These are phyloP conservation scores for Capronia americana DNA, from an alignment of 2,329 filamentous ascomycete species.

Conservation along the genomic window DNA sequence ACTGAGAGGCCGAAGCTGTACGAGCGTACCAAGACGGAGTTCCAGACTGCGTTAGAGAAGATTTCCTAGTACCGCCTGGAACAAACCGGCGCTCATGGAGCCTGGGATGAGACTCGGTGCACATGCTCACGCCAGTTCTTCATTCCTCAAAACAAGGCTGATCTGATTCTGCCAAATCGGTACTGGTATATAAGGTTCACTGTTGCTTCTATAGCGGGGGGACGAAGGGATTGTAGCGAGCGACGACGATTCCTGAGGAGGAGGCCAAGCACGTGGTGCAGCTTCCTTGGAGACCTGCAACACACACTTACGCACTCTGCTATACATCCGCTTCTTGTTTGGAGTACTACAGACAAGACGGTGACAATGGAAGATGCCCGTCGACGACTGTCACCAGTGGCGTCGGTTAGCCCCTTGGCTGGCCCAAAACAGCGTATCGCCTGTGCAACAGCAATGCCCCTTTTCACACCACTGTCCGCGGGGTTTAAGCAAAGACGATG, in stretches of 20 bases:
- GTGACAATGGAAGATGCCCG: background rate
- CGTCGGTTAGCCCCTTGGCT: background rate
- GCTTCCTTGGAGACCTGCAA: no score
- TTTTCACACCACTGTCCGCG: background rate
- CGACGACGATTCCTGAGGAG: no score
- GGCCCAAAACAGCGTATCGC: background rate
- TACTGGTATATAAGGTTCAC: no score
- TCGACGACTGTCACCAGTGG: background rate
- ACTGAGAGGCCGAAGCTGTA: slow-evolving; percentile 30
- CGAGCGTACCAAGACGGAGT: slow-evolving; percentile 26
- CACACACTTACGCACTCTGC: no score
- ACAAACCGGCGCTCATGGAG: no score
- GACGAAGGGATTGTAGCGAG: no score
- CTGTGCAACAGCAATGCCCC: background rate
- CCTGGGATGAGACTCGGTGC: no score
- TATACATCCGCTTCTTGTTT: background rate
- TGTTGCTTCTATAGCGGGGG: background rate
- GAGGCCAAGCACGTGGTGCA: no score
- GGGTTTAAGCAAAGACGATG: background rate
- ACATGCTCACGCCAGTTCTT: no score
- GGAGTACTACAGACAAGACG: background rate
- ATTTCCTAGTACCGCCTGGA: background rate
- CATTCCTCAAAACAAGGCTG: no score
- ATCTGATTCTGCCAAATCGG: no score
- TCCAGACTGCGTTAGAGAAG: slow-evolving; percentile 33